Evolutionary conservation across 441 rosid genomes (phyloP).

Genomic region (Adansonia rubrostipa): DNA sequence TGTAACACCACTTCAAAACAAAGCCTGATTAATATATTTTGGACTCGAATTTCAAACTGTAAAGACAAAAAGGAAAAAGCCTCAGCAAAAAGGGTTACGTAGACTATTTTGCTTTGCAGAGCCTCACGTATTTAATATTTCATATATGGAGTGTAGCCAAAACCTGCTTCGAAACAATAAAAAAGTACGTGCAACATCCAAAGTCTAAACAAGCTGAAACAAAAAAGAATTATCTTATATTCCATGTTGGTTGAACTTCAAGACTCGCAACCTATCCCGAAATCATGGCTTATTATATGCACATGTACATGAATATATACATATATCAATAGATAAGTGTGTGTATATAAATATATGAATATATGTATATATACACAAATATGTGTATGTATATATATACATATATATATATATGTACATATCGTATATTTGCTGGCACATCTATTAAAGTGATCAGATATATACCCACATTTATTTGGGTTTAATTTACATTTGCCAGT

Average conservation of each 20-base stretch:
- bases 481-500: too few relatives aligned
- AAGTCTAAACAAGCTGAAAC: neutral
- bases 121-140: neutral
- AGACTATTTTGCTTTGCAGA: neutral
- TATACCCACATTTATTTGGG: too few relatives aligned
- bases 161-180: neutral
- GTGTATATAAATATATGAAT: neutral
- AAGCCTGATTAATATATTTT: neutral
- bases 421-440: too few relatives aligned
- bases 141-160: neutral
- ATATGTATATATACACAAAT: neutral
- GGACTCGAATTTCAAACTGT: neutral
- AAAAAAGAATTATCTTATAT: neutral
- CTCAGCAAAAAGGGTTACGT: neutral
- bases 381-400: too few relatives aligned
- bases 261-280: neutral
- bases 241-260: too few relatives aligned
- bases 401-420: neutral
- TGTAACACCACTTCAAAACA: too few relatives aligned
- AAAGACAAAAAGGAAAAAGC: neutral
- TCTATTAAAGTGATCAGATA: neutral
- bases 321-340: too few relatives aligned
- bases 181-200: neutral
- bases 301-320: neutral
- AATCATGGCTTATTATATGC: constrained; percentile 2